Evolutionary conservation across 805 yeast genomes (phyloP), one percentile per base, ranked within the genome.

Genomic region (Monosporozyma aquatica): DNA sequence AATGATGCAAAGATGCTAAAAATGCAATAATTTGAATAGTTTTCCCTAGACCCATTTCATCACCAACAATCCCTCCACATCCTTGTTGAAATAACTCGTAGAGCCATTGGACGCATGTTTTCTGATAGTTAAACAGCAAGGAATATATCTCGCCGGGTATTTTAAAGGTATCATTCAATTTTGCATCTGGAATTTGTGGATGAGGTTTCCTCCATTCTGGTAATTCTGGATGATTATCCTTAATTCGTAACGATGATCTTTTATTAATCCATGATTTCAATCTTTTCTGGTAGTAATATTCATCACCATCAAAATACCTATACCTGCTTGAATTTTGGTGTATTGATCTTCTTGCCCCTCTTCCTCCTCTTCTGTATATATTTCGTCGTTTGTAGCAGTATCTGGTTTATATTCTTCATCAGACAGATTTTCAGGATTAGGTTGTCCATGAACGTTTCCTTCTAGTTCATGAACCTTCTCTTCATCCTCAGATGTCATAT

Each of bases 1-100:
- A 82, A 58, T 87, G 84, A 55, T 89, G 95, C 30, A 92, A 67
- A 0, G 95, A 92, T 0, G 97, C 97, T 7, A 92, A 55, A 59
- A 90, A 92, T 1, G 97, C 78, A 35, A 87, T 87, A 7, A 92
- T 75, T 58, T 92, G 97, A 40, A 92, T 82, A 0, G 98, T 92
- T 56, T 92, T 92, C 2, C 98, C 98, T 14, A 92, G 65, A 0
- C 98, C 98, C 98, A 92, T 92, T 61, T 92, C 98, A 62, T 92
- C 98, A 21, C 97, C 97, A 32, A 92, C 73, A 18, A 92, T 92
- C 0, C 98, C 98, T 2, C 98, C 98, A 3, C 89, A 82, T 39
- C 76, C 78, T 59, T 92, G 97, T 17, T 78, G 71, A 54, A 84
- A 81, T n/a, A 92, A 67, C 56, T 92, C 98, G 81, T 94, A 89